These are phyloP conservation scores for Coniferiporia weirii DNA, from an alignment of 1,284 basidiomycete species.

Conservation along the genomic window DNA sequence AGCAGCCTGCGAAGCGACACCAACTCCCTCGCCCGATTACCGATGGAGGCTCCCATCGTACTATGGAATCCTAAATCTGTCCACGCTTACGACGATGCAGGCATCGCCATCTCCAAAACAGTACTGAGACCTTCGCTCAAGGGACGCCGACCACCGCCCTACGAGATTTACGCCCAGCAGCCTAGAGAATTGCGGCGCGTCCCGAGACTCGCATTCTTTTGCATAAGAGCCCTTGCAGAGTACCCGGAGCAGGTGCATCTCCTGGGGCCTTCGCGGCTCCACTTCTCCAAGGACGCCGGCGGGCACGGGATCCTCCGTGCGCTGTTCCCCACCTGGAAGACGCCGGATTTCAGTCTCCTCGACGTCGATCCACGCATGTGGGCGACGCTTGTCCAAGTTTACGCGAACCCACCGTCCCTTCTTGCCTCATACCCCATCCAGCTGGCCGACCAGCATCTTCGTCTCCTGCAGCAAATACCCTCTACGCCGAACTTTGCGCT, in stretches of 20 bases:
- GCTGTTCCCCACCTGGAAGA: constrained; percentile 28
- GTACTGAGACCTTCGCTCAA: constrained; percentile 23
- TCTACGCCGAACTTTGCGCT: constrained; percentile 51
- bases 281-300: constrained; percentile 25
- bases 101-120: constrained; percentile 32
- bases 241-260: constrained; percentile 35
- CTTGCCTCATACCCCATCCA: constrained; percentile 43
- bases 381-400: constrained; percentile 55
- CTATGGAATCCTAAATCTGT: constrained; percentile 2
- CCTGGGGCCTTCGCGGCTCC: constrained; percentile 27
- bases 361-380: constrained; percentile 53
- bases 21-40: neutral
- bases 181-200: constrained; percentile 21
- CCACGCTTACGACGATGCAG: constrained; percentile 31
- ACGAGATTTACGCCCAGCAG: constrained; percentile 18
- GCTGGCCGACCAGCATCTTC: constrained; percentile 48
- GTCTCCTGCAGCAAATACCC: constrained; percentile 52
- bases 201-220: constrained; percentile 38
- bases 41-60: constrained; percentile 7
- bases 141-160: constrained; percentile 22
- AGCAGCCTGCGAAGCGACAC: neutral
- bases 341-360: constrained; percentile 27
- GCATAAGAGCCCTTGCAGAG: constrained; percentile 31
- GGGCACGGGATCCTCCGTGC: constrained; percentile 33
- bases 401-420: constrained; percentile 41